These are phyloP conservation scores for Magnolia sinica DNA, from an alignment of 164 flowering plant species.

Conservation along the genomic window DNA sequence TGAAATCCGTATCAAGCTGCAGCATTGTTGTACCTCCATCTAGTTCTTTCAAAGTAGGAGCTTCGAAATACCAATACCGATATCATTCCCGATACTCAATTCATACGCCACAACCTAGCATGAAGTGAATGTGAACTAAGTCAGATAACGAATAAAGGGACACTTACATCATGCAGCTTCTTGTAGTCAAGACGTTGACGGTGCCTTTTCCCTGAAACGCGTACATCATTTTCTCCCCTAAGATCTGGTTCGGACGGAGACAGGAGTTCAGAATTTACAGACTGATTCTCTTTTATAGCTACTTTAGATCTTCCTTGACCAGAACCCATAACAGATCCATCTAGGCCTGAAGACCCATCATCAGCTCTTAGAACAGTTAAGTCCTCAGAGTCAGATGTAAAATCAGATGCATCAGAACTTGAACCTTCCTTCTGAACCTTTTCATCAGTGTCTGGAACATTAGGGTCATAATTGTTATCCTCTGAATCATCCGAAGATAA, in stretches of 20 bases:
- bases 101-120: neutral
- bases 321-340: slow-evolving; percentile 33
- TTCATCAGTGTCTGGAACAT: slow-evolving; percentile 37
- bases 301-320: slow-evolving; percentile 14
- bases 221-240: slow-evolving; percentile 25
- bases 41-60: too few relatives aligned
- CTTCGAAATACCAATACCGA: neutral
- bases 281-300: slow-evolving; percentile 14
- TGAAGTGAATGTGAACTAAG: neutral
- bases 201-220: slow-evolving; percentile 43
- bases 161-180: slow-evolving; percentile 82
- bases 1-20: too few relatives aligned
- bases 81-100: neutral
- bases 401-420: slow-evolving; percentile 66
- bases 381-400: slow-evolving; percentile 57
- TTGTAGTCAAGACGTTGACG: slow-evolving; percentile 80
- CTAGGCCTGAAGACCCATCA: slow-evolving; percentile 8
- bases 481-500: slow-evolving; percentile 16
- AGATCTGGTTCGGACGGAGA: slow-evolving; percentile 29
- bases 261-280: slow-evolving; percentile 33
- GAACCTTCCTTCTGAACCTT: slow-evolving; percentile 43
- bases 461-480: slow-evolving; percentile 83
- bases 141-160: slow-evolving; percentile 3
- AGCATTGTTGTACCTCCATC: too few relatives aligned
- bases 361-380: slow-evolving; percentile 23